phyloP scores from a whole-genome alignment of 345 rosid genomes.

The Sonneratia alba region DNA sequence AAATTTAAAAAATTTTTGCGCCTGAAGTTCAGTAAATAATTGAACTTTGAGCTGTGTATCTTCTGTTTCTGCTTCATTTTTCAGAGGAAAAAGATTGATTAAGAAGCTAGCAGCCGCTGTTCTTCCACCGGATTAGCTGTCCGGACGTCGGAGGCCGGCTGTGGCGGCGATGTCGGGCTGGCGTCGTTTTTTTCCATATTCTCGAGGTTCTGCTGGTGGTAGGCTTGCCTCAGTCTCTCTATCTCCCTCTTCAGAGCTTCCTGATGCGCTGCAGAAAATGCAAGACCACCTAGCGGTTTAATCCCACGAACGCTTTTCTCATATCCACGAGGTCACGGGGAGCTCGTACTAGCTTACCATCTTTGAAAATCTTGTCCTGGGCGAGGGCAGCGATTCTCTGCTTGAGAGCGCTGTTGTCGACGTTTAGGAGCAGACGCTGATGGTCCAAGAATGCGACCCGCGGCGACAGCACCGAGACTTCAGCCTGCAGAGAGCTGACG shows the following conservation, averaged over 20 bases:
- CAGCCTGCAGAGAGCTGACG: conserved; percentile 72
- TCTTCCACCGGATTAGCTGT: conserved; percentile 14
- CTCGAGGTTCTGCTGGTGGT: conserved; percentile 46
- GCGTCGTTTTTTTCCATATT: conserved; percentile 11
- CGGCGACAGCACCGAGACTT: conserved; percentile 81
- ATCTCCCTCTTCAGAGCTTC: conserved; percentile 82
- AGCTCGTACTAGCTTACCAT: conserved; percentile 30
- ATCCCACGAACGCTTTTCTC: too few species aligned
- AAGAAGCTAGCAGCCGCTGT: conserved; percentile 21
- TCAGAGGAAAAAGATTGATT: not conserved
- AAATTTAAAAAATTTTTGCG: not conserved
- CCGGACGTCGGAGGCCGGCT: conserved; percentile 12
- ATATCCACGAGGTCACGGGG: too few species aligned
- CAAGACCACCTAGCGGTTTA: too few species aligned
- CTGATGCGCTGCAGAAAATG: conserved; percentile 54
- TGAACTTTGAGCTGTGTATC: not conserved
- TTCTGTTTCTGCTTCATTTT: not conserved
- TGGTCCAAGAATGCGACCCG: conserved; percentile 81
- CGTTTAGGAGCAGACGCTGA: conserved; percentile 74
- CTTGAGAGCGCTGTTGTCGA: conserved; percentile 77
- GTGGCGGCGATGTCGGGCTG: conserved; percentile 12
- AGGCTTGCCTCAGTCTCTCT: conserved; percentile 73
- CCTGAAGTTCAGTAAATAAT: not conserved
- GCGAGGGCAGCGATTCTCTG: conserved; percentile 92
- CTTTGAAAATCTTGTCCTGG: conserved; percentile 90